Evolutionary conservation across 1,284 basidiomycete species (phyloP), one percentile per base, ranked within the genome.

Genomic region (Fomitiporia mediterranea): DNA sequence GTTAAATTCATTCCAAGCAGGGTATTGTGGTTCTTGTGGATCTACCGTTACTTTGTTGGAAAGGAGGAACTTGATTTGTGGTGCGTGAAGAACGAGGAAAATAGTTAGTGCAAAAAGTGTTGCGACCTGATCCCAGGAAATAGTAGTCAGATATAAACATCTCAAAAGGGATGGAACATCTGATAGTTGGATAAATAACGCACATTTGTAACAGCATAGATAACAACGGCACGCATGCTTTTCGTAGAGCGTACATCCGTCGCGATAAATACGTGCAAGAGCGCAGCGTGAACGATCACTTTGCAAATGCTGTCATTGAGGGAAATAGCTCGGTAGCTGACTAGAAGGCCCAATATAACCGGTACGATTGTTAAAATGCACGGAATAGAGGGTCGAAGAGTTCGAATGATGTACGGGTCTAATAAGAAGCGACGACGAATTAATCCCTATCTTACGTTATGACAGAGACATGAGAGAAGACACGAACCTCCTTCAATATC

Each of bases 181-280:
- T 19, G n/a, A 34, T n/a, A 43, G 7, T 46, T 2, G 5, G n/a
- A 27, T 15, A n/a, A 15, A 13, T 1, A 11, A 51, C 54, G 23
- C n/a, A 56, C 54, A 19, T 53, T 57, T 13, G 51, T 49, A 9
- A 49, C 3, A 28, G 56, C 51, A 37, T 53, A 57, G 6, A 48
- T 13, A 6, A 19, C 35, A 32, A 48, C 38, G n/a, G 35, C 37
- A 9, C 51, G 21, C 51, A 57, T 39, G 25, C 34, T 53, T 38
- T 53, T 46, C 23, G 43, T 38, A 19, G 51, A 28, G 4, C 51
- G n/a, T 19, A 46, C 46, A 21, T 57, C 56, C 30, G 25, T 34
- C n/a, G 44, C 28, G 17, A 57, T 42, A 32, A 57, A 44, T n/a
- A 39, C 25, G n/a, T 47, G 50, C 15, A 57, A 21, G n/a, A 57